Evolutionary conservation across 2,329 filamentous ascomycete species (phyloP).

Genomic region (Cordyceps cateniannulata): DNA sequence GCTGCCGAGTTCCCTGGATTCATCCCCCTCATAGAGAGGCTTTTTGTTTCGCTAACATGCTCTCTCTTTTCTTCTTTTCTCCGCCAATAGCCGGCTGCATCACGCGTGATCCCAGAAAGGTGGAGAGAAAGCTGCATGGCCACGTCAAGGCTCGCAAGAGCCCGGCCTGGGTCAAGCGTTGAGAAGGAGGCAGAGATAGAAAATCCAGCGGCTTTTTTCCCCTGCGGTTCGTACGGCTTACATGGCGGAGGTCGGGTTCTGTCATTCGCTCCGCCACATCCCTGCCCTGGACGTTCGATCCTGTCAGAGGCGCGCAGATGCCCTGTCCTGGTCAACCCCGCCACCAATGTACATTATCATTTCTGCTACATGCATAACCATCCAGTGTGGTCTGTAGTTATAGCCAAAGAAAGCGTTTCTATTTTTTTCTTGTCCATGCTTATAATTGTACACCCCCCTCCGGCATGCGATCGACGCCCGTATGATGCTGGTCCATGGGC

Average conservation of each 20-base stretch:
- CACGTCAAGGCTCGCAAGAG: constrained; percentile 96
- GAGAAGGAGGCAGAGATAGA: constrained; percentile 16
- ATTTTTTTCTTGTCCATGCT: background rate
- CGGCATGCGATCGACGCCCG: background rate
- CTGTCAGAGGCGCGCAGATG: background rate
- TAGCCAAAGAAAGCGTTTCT: constrained; percentile 7
- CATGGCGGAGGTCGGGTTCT: background rate
- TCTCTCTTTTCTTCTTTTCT: constrained; percentile 25
- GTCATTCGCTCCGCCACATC: background rate
- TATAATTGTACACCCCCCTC: background rate
- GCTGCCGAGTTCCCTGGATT: background rate
- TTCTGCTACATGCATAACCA: constrained; percentile 1
- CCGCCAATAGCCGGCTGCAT: constrained; percentile 71
- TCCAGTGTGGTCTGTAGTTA: constrained; percentile 8
- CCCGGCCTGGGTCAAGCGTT: constrained; percentile 93
- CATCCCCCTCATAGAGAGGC: background rate
- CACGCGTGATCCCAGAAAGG: constrained; percentile 81
- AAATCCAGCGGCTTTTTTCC: background rate
- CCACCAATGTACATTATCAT: constrained; percentile 6
- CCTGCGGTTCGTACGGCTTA: background rate
- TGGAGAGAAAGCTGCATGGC: constrained; percentile 97
- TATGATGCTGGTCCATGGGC: background rate
- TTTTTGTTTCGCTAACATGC: constrained; percentile 11
- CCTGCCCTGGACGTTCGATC: background rate
- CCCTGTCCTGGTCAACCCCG: background rate